Percentiles rank a stretch among this genome's conserved stretches.
Conservation (phyloP, 129 eudicot species). For the Flaveria linearis region DNA sequence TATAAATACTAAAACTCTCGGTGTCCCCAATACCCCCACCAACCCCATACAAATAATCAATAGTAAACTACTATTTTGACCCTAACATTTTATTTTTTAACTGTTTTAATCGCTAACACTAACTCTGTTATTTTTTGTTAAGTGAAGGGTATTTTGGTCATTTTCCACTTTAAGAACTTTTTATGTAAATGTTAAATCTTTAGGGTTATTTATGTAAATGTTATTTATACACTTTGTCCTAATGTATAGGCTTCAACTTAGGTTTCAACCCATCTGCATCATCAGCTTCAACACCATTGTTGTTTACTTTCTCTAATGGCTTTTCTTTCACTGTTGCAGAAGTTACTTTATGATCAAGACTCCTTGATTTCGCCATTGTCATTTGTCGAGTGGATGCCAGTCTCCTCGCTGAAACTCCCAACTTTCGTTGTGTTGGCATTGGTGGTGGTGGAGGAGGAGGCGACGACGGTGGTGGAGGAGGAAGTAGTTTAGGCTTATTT, state of each 20-base stretch:
- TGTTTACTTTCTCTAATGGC: constrained; percentile 36
- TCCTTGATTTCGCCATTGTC: constrained; percentile 33
- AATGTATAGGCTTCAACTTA: constrained; percentile 88
- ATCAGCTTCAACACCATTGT: constrained; percentile 48
- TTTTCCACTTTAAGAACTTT: too few species aligned
- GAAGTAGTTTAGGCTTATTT: constrained; percentile 34
- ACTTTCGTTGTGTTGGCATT: constrained; percentile 37
- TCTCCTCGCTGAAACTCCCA: constrained; percentile 26
- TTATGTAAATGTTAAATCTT: too few species aligned
- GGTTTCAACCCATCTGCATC: constrained; percentile 69
- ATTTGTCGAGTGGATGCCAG: constrained; percentile 22
- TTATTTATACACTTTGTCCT: constrained; percentile 72
- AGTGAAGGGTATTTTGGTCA: too few species aligned
- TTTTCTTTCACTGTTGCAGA: constrained; percentile 38
- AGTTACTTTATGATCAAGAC: constrained; percentile 38
- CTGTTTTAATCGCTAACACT: too few species aligned
- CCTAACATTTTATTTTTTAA: too few species aligned
- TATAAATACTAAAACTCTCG: too few species aligned
- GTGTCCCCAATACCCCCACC: too few species aligned
- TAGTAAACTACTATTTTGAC: too few species aligned
- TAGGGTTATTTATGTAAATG: too few species aligned
- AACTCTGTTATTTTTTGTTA: too few species aligned
- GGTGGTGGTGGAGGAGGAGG: constrained; percentile 44
- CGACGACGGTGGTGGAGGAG: constrained; percentile 50
- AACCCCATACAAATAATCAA: too few species aligned